Percentiles rank a stretch among this genome's conserved stretches.
Evolutionary conservation across 208 protist species (phyloP).

Genomic region (Angomonas deanei): DNA sequence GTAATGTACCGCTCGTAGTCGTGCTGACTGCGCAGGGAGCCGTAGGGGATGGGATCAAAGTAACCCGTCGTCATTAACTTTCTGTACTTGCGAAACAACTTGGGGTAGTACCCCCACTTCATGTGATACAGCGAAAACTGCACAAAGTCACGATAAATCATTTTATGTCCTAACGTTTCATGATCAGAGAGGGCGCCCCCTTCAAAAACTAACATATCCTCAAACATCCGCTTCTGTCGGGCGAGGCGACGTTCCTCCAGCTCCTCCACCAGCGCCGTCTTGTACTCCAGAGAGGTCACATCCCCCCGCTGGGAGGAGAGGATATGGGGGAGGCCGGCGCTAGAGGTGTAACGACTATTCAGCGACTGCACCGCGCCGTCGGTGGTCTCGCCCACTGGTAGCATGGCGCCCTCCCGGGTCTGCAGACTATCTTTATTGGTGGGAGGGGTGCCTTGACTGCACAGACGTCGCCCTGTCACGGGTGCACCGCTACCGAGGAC

Average conservation of each 20-base stretch:
- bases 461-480: too few relatives aligned
- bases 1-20: conserved; percentile 75
- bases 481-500: too few relatives aligned
- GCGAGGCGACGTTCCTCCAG: conserved; percentile 68
- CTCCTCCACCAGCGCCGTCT: conserved; percentile 30
- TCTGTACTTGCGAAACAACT: conserved; percentile 80
- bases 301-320: conserved; percentile 42
- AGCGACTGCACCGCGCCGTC: background rate
- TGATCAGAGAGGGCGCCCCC: conserved; percentile 73
- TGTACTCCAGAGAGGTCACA: conserved; percentile 33
- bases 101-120: conserved; percentile 88
- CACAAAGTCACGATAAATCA: conserved; percentile 87
- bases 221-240: conserved; percentile 61
- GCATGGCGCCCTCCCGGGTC: background rate
- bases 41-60: conserved; percentile 83
- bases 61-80: conserved; percentile 81
- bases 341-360: background rate
- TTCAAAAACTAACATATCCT: conserved; percentile 84
- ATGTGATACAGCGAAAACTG: conserved; percentile 83
- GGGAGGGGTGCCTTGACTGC: too few relatives aligned
- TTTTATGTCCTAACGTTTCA: conserved; percentile 39
- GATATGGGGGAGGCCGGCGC: conserved; percentile 28
- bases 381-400: background rate
- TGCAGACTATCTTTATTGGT: background rate
- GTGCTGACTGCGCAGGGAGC: conserved; percentile 68